Conservation (phyloP, 2,329 filamentous ascomycete genomes). For the Alternaria ethzedia region DNA sequence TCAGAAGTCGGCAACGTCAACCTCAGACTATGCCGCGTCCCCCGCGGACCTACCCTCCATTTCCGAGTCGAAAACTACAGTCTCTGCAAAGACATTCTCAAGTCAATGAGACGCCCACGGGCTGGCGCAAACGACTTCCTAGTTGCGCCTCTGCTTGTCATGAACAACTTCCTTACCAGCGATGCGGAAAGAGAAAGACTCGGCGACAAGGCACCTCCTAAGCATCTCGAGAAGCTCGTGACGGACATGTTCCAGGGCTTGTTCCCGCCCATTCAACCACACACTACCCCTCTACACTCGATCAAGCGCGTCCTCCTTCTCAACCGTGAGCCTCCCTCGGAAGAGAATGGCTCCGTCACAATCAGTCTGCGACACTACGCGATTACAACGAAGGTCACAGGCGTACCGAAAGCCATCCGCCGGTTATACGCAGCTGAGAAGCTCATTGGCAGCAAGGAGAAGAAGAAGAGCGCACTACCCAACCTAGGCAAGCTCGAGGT, state of each 20-base stretch:
- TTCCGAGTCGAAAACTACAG: slow-evolving; percentile 96
- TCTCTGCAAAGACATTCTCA: slow-evolving; percentile 86
- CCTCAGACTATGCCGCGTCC: slow-evolving; percentile 83
- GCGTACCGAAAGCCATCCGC: slow-evolving; percentile 82
- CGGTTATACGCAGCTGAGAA: slow-evolving; percentile 86
- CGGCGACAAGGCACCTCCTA: slow-evolving; percentile 72
- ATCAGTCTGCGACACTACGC: slow-evolving; percentile 92
- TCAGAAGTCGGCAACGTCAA: slow-evolving; percentile 92
- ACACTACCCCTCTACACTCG: slow-evolving; percentile 85
- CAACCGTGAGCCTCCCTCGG: slow-evolving; percentile 71
- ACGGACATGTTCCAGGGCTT: slow-evolving; percentile 96
- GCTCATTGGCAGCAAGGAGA: slow-evolving; percentile 62
- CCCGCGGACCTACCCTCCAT: slow-evolving; percentile 88
- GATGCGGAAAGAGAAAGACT: slow-evolving; percentile 45
- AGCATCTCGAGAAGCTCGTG: slow-evolving; percentile 89
- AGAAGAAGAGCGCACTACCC: slow-evolving; percentile 73
- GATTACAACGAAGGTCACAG: slow-evolving; percentile 87
- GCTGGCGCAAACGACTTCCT: slow-evolving; percentile 81
- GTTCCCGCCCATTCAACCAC: slow-evolving; percentile 94
- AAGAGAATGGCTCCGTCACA: slow-evolving; percentile 67
- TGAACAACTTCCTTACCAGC: slow-evolving; percentile 92
- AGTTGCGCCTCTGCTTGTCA: slow-evolving; percentile 87
- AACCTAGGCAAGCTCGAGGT: slow-evolving; percentile 83
- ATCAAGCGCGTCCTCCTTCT: slow-evolving; percentile 90
- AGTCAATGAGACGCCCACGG: slow-evolving; percentile 80